Evolutionary conservation across 495 filamentous ascomycete genomes (phyloP).

Genomic region (Podospora pseudopauciseta): DNA sequence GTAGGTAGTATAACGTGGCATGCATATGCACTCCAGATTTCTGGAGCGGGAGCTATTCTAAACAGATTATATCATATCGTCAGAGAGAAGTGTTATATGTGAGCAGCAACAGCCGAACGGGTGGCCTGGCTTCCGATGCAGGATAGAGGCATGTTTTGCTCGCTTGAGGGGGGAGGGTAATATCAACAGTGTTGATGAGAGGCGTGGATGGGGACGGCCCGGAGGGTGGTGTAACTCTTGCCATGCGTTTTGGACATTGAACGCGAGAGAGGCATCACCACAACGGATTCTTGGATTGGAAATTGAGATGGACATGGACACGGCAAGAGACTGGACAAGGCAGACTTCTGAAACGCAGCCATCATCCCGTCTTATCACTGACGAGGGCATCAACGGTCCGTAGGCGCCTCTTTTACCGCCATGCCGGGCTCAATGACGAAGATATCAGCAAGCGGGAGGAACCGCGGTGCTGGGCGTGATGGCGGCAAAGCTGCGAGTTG

Average conservation of each 20-base stretch:
- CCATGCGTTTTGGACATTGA: not conserved
- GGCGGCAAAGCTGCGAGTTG: too few species aligned
- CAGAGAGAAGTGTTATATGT: not conserved
- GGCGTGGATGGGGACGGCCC: slow-evolving; percentile 2
- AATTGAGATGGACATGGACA: too few species aligned
- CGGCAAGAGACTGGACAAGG: not conserved
- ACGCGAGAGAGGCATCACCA: too few species aligned
- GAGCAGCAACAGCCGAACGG: slow-evolving; percentile 6
- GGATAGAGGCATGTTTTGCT: not conserved
- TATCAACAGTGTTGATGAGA: not conserved
- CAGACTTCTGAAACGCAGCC: not conserved
- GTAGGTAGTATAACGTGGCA: too few species aligned
- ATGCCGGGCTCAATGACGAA: too few species aligned
- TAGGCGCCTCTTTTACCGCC: too few species aligned
- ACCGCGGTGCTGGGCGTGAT: too few species aligned
- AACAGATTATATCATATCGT: not conserved
- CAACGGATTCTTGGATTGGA: too few species aligned
- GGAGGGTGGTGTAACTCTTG: slow-evolving; percentile 1
- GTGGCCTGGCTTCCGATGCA: slow-evolving; percentile 11
- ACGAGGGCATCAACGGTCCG: too few species aligned
- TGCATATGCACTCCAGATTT: slow-evolving; percentile 14
- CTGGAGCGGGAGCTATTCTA: slow-evolving; percentile 12
- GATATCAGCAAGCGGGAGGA: too few species aligned
- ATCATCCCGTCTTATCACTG: too few species aligned
- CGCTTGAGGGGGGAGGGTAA: not conserved